Conservation (phyloP, 192 early-diverging fungal genomes). For the Chytriomyces sp. region DNA sequence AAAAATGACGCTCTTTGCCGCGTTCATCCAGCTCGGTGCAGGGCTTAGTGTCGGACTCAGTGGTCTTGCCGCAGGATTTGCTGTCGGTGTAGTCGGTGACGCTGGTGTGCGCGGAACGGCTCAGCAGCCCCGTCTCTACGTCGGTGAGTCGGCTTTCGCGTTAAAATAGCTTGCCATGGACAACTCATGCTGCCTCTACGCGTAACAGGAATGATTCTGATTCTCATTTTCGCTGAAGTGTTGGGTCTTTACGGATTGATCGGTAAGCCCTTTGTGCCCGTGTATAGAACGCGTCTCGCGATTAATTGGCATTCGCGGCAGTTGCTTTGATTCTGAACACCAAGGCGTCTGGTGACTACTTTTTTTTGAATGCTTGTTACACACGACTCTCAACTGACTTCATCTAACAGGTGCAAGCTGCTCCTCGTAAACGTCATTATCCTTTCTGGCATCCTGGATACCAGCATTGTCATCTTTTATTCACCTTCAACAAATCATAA, state of each 20-base stretch:
- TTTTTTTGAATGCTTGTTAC: conserved; percentile 87
- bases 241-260: conserved; percentile 76
- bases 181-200: conserved; percentile 61
- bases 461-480: too few species aligned
- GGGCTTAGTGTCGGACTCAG: conserved; percentile 91
- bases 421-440: not conserved
- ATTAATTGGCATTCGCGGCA: conserved; percentile 37
- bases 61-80: conserved; percentile 94
- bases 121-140: conserved; percentile 83
- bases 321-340: conserved; percentile 98
- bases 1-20: conserved; percentile 60
- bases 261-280: not conserved
- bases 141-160: conserved; percentile 65
- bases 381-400: too few species aligned
- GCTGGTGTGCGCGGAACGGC: conserved; percentile 89
- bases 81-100: conserved; percentile 97
- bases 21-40: conserved; percentile 92
- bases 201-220: conserved; percentile 69
- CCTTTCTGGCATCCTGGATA: too few species aligned
- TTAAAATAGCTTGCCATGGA: conserved; percentile 63
- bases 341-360: conserved; percentile 83
- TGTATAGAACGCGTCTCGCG: not conserved
- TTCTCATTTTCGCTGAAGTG: conserved; percentile 99
- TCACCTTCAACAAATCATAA: conserved; percentile 42
- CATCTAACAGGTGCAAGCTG: not conserved